A percentile compares a stretch with the other conserved stretches of the same genome.
These are phyloP conservation scores for Metschnikowia lunata DNA, from an alignment of 805 yeast genomes.

Conservation along the genomic window DNA sequence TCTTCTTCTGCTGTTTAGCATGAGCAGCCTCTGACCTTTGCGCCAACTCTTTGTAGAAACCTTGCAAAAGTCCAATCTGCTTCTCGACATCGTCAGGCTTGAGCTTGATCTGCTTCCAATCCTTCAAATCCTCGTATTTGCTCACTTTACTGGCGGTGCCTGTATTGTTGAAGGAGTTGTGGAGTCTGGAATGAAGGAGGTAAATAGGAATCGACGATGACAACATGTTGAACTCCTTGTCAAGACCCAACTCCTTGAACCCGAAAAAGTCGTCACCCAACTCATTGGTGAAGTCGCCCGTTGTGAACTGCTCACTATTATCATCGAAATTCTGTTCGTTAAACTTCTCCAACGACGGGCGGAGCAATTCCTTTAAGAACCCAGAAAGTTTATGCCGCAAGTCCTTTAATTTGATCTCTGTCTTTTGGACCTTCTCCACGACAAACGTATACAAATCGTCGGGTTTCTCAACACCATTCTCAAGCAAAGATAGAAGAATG, in stretches of 20 bases:
- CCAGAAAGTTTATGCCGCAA: slow-evolving; percentile 60
- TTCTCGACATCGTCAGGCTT: slow-evolving; percentile 46
- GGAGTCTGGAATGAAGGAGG: slow-evolving; percentile 70
- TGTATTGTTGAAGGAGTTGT: slow-evolving; percentile 47
- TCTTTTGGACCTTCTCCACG: slow-evolving; percentile 66
- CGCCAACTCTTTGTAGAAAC: slow-evolving; percentile 43
- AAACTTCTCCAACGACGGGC: slow-evolving; percentile 74
- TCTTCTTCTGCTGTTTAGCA: slow-evolving; percentile 38
- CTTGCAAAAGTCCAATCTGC: slow-evolving; percentile 56
- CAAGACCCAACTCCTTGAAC: slow-evolving; percentile 88
- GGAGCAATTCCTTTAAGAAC: slow-evolving; percentile 72
- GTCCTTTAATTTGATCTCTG: slow-evolving; percentile 64
- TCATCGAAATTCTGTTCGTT: slow-evolving; percentile 80
- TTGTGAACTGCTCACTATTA: slow-evolving; percentile 87
- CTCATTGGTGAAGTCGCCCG: slow-evolving; percentile 92
- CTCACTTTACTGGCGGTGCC: slow-evolving; percentile 46
- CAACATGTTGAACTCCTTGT: slow-evolving; percentile 81
- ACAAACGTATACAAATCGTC: slow-evolving; percentile 72
- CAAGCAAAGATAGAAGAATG: slow-evolving; percentile 61
- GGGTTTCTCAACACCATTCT: slow-evolving; percentile 80
- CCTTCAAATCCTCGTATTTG: slow-evolving; percentile 63
- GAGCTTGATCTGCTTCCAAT: slow-evolving; percentile 49
- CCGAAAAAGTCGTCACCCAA: slow-evolving; percentile 98
- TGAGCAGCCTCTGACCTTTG: slow-evolving; percentile 43
- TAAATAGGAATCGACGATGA: slow-evolving; percentile 88